Evolutionary conservation across 2,329 filamentous ascomycete genomes (phyloP).

Genomic region (Camillea tinctor): DNA sequence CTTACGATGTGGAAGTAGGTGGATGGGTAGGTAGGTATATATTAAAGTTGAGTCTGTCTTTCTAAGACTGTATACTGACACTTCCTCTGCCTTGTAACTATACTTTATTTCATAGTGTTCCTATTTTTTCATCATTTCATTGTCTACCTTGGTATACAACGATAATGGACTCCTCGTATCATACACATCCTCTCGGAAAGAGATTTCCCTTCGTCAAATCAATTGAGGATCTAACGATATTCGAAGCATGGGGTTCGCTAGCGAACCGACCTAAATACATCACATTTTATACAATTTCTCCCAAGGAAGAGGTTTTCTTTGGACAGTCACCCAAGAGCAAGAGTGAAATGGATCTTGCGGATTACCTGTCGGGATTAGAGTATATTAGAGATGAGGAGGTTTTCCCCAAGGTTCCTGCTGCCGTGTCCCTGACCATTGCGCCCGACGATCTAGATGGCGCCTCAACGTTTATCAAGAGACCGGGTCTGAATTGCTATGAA

Average conservation of each 20-base stretch:
- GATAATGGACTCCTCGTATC: too few relatives aligned
- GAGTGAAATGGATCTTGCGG: constrained; percentile 5
- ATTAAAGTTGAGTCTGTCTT: too few relatives aligned
- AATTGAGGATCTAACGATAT: constrained; percentile 6
- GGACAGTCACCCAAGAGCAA: constrained; percentile 1
- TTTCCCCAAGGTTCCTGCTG: constrained; percentile 6
- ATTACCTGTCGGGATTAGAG: constrained; percentile 3
- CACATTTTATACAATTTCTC: constrained; percentile 8
- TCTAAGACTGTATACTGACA: too few relatives aligned
- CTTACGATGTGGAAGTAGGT: too few relatives aligned
- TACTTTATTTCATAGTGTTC: too few relatives aligned
- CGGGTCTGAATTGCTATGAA: constrained; percentile 4
- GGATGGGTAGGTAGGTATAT: too few relatives aligned
- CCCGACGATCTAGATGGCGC: constrained; percentile 5
- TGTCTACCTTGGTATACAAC: too few relatives aligned
- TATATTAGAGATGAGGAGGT: constrained; percentile 9
- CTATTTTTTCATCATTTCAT: too few relatives aligned
- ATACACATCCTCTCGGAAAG: too few relatives aligned
- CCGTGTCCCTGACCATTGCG: constrained; percentile 2
- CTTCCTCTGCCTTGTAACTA: too few relatives aligned
- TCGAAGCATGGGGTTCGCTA: constrained; percentile 4
- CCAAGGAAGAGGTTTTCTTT: constrained; percentile 6
- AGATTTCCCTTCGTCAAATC: background rate
- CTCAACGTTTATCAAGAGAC: constrained; percentile 7
- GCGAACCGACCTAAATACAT: constrained; percentile 6